Evolutionary conservation across 1,139 yeast genomes (phyloP), one percentile per base, ranked within the genome.

Genomic region (Yamadazyma siamensis): DNA sequence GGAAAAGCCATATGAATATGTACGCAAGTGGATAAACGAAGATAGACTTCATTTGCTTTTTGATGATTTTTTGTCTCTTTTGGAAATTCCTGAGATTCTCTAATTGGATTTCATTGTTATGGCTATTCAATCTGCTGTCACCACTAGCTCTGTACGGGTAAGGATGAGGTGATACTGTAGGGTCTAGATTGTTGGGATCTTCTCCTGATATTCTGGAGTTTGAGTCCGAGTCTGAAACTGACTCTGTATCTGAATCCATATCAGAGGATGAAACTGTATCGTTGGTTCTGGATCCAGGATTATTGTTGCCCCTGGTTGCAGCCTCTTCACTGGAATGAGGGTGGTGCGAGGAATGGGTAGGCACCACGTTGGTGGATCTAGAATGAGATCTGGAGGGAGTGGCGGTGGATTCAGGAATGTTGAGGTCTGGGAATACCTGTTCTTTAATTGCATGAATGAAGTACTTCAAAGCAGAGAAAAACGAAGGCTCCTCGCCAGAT

Each of bases 1-100:
- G 96, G 43, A 85, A 80, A 11, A 81, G 52, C 95, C 96, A 87
- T 28, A 87, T 59, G 24, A 84, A 65, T 34, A 84, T 66, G 53
- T 86, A 88, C 1, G 95, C 84, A 24, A 82, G 61, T 2, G 96
- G 96, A 52, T 88, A 88, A 24, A 88, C 69, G 54, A 88, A 86
- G 29, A 88, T 81, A 13, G 83, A 70, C 43, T 79, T 79, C 72
- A 86, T 78, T 56, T 87, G 95, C 37, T 80, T 79, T 48, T 81
- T 79, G 34, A 88, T 84, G 43, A 76, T 70, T 22, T 69, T 57
- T 42, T 86, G 79, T 18, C 91, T 66, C 34, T 65, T 59, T 39
- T 77, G 70, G 58, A 82, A 81, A 40, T 67, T 71, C 27, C 66
- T 67, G 54, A 80, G 65, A 36, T 79, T 75, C 32, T 80, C 82